These are phyloP conservation scores for Glycine latifolia DNA, from an alignment of 306 rosid species.

Conservation along the genomic window DNA sequence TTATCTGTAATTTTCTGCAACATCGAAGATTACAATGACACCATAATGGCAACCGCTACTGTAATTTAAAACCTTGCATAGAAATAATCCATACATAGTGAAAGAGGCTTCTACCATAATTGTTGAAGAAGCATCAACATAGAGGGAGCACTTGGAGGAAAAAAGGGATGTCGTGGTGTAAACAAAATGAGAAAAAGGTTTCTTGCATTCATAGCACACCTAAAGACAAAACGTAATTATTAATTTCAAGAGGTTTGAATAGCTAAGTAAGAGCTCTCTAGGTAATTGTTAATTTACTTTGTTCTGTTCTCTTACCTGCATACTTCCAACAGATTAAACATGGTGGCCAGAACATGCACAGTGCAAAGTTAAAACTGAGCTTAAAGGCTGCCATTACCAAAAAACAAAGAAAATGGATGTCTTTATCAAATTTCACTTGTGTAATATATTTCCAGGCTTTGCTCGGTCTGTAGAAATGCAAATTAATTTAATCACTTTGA, in stretches of 20 bases:
- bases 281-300: not conserved
- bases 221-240: not conserved
- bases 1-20: not conserved
- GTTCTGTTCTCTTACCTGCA: constrained; percentile 39
- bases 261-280: not conserved
- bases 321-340: constrained; percentile 53
- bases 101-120: not conserved
- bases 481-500: constrained; percentile 14
- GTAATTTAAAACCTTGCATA: not conserved
- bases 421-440: constrained; percentile 48
- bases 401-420: constrained; percentile 49
- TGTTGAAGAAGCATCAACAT: not conserved
- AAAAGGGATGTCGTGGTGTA: not conserved
- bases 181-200: not conserved
- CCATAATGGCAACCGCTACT: not conserved
- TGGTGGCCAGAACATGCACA: constrained; percentile 25
- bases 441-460: not conserved
- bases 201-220: not conserved
- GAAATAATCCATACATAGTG: not conserved
- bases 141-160: not conserved
- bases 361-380: constrained; percentile 5
- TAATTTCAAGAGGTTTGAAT: not conserved
- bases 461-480: not conserved
- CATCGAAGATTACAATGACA: not conserved
- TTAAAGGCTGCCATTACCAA: constrained; percentile 47